Evolutionary conservation across 345 rosid genomes (phyloP).

Genomic region (Bruguiera gymnorhiza): DNA sequence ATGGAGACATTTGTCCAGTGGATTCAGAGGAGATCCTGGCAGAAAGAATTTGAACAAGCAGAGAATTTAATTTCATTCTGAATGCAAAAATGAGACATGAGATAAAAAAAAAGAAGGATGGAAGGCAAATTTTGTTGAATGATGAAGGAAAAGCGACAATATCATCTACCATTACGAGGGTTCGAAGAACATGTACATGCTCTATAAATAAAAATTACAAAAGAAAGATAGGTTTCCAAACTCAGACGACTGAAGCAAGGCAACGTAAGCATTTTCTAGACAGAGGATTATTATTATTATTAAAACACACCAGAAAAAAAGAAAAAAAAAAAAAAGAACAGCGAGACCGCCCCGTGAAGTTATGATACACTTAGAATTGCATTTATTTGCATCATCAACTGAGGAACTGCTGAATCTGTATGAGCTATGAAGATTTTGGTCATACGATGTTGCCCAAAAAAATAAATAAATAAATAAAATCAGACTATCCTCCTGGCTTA

Average conservation of each 20-base stretch:
- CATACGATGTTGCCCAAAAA: too few relatives aligned
- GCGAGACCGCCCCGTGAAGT: too few relatives aligned
- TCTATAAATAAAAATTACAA: background rate
- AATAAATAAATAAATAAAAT: too few relatives aligned
- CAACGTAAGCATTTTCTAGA: background rate
- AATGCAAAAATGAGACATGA: background rate
- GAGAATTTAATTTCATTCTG: background rate
- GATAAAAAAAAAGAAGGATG: background rate
- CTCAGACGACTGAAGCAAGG: background rate
- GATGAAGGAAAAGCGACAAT: too few relatives aligned
- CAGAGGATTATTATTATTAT: too few relatives aligned
- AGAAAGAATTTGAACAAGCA: background rate
- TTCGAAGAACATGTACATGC: background rate
- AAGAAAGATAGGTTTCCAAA: background rate
- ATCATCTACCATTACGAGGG: background rate
- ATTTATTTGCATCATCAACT: too few relatives aligned
- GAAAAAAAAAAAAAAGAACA: too few relatives aligned
- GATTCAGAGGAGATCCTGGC: slow-evolving; percentile 30
- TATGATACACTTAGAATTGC: too few relatives aligned
- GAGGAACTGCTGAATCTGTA: too few relatives aligned
- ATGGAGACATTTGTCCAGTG: slow-evolving; percentile 23
- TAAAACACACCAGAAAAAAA: too few relatives aligned
- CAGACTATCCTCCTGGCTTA: too few relatives aligned
- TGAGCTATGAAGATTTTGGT: too few relatives aligned
- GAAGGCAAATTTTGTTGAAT: background rate